Conservation (phyloP, 257 asterid genomes). For the Rauvolfia tetraphylla region DNA sequence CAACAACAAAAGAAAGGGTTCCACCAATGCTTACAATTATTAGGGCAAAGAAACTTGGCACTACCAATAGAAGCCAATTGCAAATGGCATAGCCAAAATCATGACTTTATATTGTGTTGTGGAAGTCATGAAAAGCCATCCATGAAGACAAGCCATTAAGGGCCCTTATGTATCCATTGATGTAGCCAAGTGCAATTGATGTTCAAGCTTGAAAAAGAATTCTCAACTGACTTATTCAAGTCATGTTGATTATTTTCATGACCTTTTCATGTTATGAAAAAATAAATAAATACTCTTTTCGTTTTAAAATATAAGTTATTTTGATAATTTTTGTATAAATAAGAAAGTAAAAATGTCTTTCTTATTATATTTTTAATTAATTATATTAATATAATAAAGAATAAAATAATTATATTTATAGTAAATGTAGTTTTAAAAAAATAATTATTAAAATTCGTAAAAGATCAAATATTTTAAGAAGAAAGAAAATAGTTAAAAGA, state of each 20-base stretch:
- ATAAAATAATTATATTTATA: no score
- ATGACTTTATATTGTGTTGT: not conserved
- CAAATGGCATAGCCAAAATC: not conserved
- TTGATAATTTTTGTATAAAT: no score
- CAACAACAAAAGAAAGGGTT: not conserved
- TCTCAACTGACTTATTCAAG: not conserved
- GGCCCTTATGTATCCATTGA: constrained; percentile 1
- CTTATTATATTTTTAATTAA: no score
- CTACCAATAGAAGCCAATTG: not conserved
- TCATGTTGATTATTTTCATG: not conserved
- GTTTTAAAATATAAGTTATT: no score
- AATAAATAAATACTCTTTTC: not conserved
- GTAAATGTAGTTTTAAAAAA: no score
- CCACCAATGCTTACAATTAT: constrained; percentile 9
- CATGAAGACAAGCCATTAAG: not conserved
- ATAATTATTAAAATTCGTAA: no score
- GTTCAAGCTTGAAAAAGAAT: not conserved
- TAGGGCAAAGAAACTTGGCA: constrained; percentile 2
- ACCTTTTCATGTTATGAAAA: not conserved
- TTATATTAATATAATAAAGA: no score
- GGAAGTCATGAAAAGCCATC: not conserved
- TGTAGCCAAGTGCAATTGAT: not conserved
- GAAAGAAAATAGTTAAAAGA: no score
- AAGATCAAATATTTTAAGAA: no score
- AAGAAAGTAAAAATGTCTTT: no score